phyloP scores from a whole-genome alignment of 768 basidiomycete genomes.

The Leccinum fibrillosum region DNA sequence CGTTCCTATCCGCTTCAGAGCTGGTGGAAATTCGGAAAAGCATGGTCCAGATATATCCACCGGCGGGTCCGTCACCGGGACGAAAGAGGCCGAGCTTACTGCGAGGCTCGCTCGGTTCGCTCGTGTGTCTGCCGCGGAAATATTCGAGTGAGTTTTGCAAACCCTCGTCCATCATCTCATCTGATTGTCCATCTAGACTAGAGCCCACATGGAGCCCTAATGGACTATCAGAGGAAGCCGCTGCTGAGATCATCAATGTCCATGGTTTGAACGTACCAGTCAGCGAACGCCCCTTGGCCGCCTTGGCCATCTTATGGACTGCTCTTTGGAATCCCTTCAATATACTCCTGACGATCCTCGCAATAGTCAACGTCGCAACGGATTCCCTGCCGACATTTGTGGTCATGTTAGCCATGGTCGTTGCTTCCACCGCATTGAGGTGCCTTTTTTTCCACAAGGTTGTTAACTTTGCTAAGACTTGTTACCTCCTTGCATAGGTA shows the following conservation, averaged over 20 bases:
- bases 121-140: constrained; percentile 16
- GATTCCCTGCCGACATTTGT: constrained; percentile 31
- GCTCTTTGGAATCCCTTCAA: constrained; percentile 37
- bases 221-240: constrained; percentile 23
- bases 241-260: constrained; percentile 14
- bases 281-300: constrained; percentile 30
- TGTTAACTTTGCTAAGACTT: neutral
- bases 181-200: constrained; percentile 15
- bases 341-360: constrained; percentile 30
- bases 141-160: constrained; percentile 23
- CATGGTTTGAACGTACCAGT: constrained; percentile 30
- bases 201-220: constrained; percentile 25
- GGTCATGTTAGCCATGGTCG: constrained; percentile 35
- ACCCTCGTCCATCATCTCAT: neutral
- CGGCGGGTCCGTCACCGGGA: constrained; percentile 1
- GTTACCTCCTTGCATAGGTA: constrained; percentile 12
- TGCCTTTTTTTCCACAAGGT: neutral
- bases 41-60: constrained; percentile 25
- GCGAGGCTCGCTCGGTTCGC: constrained; percentile 27
- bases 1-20: constrained; percentile 22
- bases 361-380: constrained; percentile 32
- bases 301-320: constrained; percentile 27
- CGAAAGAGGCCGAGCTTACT: constrained; percentile 22
- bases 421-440: constrained; percentile 33
- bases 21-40: constrained; percentile 10